Evolutionary conservation across 768 basidiomycete genomes (phyloP).

Genomic region (Auriscalpium orientale): DNA sequence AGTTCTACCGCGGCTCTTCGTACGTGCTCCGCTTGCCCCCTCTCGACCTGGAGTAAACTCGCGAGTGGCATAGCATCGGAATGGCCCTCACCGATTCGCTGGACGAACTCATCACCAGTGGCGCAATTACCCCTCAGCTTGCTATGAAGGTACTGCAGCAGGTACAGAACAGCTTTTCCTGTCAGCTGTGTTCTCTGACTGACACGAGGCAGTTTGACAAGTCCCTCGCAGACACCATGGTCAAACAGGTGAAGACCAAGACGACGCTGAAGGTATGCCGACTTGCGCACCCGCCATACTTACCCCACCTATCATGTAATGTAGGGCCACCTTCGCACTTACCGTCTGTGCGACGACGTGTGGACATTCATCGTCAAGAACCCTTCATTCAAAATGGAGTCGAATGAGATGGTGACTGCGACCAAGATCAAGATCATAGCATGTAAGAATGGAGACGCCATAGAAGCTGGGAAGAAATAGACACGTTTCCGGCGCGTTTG

Average conservation of each 20-base stretch:
- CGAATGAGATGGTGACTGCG: conserved; percentile 65
- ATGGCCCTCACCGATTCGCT: conserved; percentile 97
- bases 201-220: conserved; percentile 78
- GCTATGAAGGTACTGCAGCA: conserved; percentile 99
- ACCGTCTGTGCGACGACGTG: conserved; percentile 90
- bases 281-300: background rate
- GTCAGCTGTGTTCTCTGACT: background rate
- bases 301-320: background rate
- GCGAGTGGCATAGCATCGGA: conserved; percentile 61
- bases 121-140: conserved; percentile 92
- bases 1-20: conserved; percentile 90
- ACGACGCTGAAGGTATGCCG: conserved; percentile 76
- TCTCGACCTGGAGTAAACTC: background rate
- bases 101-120: conserved; percentile 95
- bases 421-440: conserved; percentile 95
- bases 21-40: conserved; percentile 34
- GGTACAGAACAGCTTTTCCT: conserved; percentile 36
- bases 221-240: conserved; percentile 86
- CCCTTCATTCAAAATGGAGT: conserved; percentile 93
- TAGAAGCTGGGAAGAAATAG: conserved; percentile 76
- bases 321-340: conserved; percentile 84
- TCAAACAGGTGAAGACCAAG: conserved; percentile 92
- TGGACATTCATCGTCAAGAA: conserved; percentile 99
- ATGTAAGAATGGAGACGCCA: conserved; percentile 91
- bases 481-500: background rate